These are phyloP conservation scores for Gracilariopsis chorda DNA, from an alignment of 23 red algal species.

Conservation along the genomic window DNA sequence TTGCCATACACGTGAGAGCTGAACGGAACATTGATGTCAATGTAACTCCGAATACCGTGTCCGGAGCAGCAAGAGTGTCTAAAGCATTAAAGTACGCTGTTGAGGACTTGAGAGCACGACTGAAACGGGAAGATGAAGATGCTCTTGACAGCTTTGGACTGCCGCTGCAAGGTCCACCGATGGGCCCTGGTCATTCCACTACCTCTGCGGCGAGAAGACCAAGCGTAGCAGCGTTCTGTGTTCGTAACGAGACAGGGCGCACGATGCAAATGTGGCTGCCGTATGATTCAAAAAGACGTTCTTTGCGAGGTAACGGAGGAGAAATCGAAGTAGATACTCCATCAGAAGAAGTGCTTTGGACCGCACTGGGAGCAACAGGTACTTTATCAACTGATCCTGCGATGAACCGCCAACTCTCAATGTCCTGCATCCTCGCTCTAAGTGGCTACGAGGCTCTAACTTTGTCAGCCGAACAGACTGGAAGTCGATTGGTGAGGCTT, in stretches of 20 bases:
- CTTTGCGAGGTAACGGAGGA: constrained; percentile 51
- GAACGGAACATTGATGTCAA: constrained; percentile 75
- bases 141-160: background rate
- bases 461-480: constrained; percentile 65
- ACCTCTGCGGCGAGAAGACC: constrained; percentile 36
- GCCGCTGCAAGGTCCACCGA: background rate
- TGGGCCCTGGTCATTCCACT: background rate
- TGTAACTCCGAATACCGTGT: constrained; percentile 71
- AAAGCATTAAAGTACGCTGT: constrained; percentile 63
- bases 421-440: constrained; percentile 58
- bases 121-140: constrained; percentile 34
- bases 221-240: constrained; percentile 79
- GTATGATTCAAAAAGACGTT: constrained; percentile 63
- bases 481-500: constrained; percentile 32
- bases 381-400: constrained; percentile 35
- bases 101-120: constrained; percentile 41
- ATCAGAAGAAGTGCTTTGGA: constrained; percentile 66
- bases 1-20: constrained; percentile 52
- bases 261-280: constrained; percentile 64
- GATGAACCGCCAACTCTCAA: constrained; percentile 52
- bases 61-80: constrained; percentile 65
- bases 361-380: constrained; percentile 14
- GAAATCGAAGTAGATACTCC: constrained; percentile 77
- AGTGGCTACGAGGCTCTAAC: constrained; percentile 54
- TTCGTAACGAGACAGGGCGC: constrained; percentile 74